phyloP scores from a whole-genome alignment of 345 rosid genomes.

The Brassica cretica region DNA sequence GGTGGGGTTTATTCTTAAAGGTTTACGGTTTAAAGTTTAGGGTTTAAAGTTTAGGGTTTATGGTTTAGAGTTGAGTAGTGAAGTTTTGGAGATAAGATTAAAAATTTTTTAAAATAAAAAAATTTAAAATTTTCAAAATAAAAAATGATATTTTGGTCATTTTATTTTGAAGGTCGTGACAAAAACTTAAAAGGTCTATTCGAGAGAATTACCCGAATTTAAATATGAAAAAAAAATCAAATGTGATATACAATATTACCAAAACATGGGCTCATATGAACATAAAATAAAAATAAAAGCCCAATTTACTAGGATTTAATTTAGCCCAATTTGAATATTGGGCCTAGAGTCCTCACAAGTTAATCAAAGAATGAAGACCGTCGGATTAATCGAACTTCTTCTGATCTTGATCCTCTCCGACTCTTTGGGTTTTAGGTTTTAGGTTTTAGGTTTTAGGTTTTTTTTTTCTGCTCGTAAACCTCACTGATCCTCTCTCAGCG shows the following conservation, averaged over 20 bases:
- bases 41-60: too few species aligned
- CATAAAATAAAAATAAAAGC: neutral
- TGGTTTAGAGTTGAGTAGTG: too few species aligned
- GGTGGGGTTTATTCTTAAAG: too few species aligned
- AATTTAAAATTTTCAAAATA: too few species aligned
- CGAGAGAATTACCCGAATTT: too few species aligned
- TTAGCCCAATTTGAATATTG: neutral
- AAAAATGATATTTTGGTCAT: too few species aligned
- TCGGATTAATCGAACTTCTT: neutral
- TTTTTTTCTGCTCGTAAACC: neutral
- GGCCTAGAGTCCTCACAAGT: constrained; percentile 17
- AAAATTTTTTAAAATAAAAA: too few species aligned
- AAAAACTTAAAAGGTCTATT: too few species aligned
- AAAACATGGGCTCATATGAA: constrained; percentile 8
- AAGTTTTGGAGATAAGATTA: too few species aligned
- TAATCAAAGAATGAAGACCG: neutral
- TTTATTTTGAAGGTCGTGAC: too few species aligned
- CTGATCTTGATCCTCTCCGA: neutral
- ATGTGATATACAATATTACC: neutral
- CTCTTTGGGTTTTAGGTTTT: constrained; percentile 14
- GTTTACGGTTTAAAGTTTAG: too few species aligned
- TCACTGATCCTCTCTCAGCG: neutral
- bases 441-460: neutral
- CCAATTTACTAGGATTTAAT: neutral
- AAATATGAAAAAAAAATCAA: neutral